phyloP scores from a whole-genome alignment of 768 basidiomycete genomes.

The Lactarius pseudohatsudake region DNA sequence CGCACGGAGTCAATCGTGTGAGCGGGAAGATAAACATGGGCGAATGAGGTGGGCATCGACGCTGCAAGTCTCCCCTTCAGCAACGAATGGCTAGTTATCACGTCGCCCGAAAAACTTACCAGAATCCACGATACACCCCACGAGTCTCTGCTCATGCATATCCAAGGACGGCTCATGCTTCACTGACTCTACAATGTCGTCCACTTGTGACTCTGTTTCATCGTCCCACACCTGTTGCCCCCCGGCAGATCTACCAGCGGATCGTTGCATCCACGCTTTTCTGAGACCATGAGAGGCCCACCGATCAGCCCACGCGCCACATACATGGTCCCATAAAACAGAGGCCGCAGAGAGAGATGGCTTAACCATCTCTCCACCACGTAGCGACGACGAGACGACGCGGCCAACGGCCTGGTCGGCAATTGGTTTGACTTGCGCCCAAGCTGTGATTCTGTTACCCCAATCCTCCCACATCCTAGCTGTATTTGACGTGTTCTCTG shows the following conservation, averaged over 20 bases:
- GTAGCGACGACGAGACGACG: slow-evolving; percentile 43
- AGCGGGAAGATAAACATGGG: slow-evolving; percentile 82
- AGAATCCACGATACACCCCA: slow-evolving; percentile 86
- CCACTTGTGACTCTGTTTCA: slow-evolving; percentile 37
- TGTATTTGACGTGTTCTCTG: slow-evolving; percentile 32
- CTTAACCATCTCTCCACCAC: slow-evolving; percentile 25
- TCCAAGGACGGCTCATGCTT: slow-evolving; percentile 77
- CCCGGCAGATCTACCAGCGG: slow-evolving; percentile 50
- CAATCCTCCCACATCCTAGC: slow-evolving; percentile 58
- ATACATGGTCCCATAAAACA: slow-evolving; percentile 61
- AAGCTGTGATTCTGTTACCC: slow-evolving; percentile 66
- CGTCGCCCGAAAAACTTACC: slow-evolving; percentile 38
- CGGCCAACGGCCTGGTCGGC: slow-evolving; percentile 76
- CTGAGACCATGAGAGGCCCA: slow-evolving; percentile 40
- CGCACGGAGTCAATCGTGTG: slow-evolving; percentile 91
- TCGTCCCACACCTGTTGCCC: slow-evolving; percentile 37
- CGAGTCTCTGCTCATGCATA: slow-evolving; percentile 73
- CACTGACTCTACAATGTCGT: slow-evolving; percentile 75
- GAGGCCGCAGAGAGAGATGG: slow-evolving; percentile 47
- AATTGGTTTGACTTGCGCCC: slow-evolving; percentile 68
- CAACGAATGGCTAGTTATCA: slow-evolving; percentile 16
- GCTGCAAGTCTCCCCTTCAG: slow-evolving; percentile 40
- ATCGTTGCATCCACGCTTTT: slow-evolving; percentile 66
- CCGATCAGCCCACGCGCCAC: slow-evolving; percentile 22
- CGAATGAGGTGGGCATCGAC: slow-evolving; percentile 79